Conservation (phyloP, 768 basidiomycete species). For the Boletus rubescentipes region DNA sequence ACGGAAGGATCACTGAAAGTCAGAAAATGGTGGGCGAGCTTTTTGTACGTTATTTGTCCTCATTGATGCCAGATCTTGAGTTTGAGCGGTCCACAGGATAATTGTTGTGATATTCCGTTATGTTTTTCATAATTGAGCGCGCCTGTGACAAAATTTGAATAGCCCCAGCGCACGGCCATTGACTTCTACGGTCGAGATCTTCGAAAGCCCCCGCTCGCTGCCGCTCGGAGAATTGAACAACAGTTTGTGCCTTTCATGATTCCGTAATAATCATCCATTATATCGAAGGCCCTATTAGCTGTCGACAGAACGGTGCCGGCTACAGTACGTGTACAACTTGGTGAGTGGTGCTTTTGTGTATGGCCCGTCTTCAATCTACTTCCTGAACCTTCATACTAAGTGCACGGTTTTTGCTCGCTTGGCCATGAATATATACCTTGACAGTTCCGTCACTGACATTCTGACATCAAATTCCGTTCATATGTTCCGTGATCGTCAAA, state of each 20-base stretch:
- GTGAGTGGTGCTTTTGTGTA: too few species aligned
- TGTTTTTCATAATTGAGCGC: constrained; percentile 5
- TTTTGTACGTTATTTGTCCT: constrained; percentile 36
- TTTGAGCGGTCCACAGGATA: constrained; percentile 12
- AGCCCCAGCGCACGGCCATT: neutral
- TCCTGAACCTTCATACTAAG: too few species aligned
- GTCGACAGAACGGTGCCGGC: neutral
- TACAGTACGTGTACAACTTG: neutral
- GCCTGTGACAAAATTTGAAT: neutral
- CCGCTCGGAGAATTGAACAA: too few species aligned
- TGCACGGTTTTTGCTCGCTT: too few species aligned
- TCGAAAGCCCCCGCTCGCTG: too few species aligned
- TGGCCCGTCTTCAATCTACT: too few species aligned
- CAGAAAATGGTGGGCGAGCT: neutral
- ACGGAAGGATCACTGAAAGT: constrained; percentile 23
- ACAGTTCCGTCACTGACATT: neutral
- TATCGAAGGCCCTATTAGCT: neutral
- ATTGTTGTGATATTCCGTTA: constrained; percentile 21
- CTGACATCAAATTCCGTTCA: neutral
- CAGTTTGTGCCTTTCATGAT: too few species aligned
- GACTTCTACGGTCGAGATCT: too few species aligned
- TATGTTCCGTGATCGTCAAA: neutral
- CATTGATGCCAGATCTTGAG: constrained; percentile 29
- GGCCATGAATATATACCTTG: neutral
- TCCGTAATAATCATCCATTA: too few species aligned